phyloP scores from a whole-genome alignment of 2,329 filamentous ascomycete genomes.

The Phyllosticta citriasiana region DNA sequence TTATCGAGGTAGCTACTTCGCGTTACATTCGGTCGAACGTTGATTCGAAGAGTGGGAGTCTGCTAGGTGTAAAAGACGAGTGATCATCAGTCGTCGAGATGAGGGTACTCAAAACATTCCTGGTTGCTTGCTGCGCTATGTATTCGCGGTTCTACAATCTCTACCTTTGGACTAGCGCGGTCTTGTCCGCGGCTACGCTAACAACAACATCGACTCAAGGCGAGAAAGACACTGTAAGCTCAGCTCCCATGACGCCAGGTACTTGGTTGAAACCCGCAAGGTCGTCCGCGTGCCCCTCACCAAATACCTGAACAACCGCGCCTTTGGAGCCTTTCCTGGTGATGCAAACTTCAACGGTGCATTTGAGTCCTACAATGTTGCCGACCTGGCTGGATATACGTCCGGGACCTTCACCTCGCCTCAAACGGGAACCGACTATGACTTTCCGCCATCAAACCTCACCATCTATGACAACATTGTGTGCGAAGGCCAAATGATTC shows the following conservation, averaged over 20 bases:
- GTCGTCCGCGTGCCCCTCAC: constrained; percentile 20
- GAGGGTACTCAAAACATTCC: neutral
- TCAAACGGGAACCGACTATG: constrained; percentile 33
- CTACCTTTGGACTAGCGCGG: neutral
- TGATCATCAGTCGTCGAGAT: neutral
- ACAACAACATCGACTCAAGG: neutral
- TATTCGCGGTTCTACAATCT: neutral
- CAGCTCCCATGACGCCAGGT: neutral
- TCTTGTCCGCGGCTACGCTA: neutral
- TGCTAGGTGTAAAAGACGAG: neutral
- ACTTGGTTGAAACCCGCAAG: constrained; percentile 3
- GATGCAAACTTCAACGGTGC: constrained; percentile 37
- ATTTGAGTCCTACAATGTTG: constrained; percentile 34
- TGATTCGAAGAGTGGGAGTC: neutral
- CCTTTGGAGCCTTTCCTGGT: constrained; percentile 35
- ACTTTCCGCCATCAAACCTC: constrained; percentile 23
- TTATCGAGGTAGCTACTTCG: neutral
- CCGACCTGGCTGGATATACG: constrained; percentile 17
- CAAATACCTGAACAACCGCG: constrained; percentile 38
- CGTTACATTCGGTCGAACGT: neutral
- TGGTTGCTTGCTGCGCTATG: neutral
- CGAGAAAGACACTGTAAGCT: neutral
- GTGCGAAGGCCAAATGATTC: constrained; percentile 32
- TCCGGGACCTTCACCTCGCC: constrained; percentile 28
- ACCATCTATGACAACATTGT: constrained; percentile 35